Evolutionary conservation across 192 early-diverging fungal genomes (phyloP).

Genomic region (Podila clonocystis): DNA sequence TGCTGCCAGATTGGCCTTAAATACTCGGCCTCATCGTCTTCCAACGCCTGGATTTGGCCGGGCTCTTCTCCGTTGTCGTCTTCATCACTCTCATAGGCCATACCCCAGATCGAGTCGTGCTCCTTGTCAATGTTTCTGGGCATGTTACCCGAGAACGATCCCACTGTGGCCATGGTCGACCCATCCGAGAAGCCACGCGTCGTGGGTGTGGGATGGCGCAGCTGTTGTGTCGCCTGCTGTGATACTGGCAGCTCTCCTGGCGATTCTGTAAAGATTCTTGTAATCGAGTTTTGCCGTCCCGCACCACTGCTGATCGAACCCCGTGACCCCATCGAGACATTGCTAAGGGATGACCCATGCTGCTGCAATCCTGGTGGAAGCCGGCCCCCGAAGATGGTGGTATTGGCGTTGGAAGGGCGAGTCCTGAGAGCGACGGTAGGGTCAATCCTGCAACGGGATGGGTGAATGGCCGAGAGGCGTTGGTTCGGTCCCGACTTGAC

Average conservation of each 20-base stretch:
- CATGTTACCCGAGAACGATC: conserved; percentile 3
- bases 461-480: conserved; percentile 28
- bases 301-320: conserved; percentile 26
- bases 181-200: conserved; percentile 9
- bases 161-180: conserved; percentile 23
- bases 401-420: not conserved
- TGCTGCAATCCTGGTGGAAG: conserved; percentile 12
- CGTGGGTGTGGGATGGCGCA: not conserved
- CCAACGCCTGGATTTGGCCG: not conserved
- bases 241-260: conserved; percentile 21
- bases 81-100: conserved; percentile 16
- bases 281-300: not conserved
- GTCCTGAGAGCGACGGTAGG: conserved; percentile 22
- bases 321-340: conserved; percentile 9
- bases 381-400: not conserved
- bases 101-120: conserved; percentile 19
- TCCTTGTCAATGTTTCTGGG: not conserved
- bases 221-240: conserved; percentile 19
- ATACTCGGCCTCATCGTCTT: conserved; percentile 1
- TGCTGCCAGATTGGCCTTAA: conserved; percentile 27
- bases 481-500: conserved; percentile 5
- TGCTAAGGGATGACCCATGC: conserved; percentile 24
- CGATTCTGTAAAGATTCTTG: conserved; percentile 25
- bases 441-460: conserved; percentile 38
- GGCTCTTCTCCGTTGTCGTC: not conserved